Base-by-base conservation (phyloP, 441 rosid genomes). In the Populus hybrid region DNA sequence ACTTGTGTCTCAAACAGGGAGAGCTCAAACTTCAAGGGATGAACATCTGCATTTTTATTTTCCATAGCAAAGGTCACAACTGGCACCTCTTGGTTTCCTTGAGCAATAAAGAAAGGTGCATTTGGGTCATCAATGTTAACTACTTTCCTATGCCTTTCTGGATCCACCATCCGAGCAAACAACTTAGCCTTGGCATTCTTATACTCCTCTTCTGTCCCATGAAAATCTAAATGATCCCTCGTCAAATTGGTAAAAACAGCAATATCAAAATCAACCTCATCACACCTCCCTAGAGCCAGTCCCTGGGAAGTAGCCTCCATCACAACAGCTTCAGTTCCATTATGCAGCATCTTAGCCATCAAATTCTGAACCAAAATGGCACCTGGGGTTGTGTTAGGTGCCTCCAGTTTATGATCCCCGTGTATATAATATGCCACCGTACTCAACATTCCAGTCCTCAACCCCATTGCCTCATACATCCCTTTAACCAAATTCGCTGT, bases 281-380 rank as follows among this genome's bases (percentile, higher is more conserved):
- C 79, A 71, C 94, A 91, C 79, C 90, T 89, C 83, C 94, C 92
- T 72, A 81, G 72, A 67, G 93, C 89, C 75, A 94, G 84, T 66
- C 86, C 94, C 46, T 89, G 88, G 71, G 93, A 90, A 84, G 97
- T 90, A 53, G 92, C 89, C 87, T 96, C 99, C 94, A 94, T 87
- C 69, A 94, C 97, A 70, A 90, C 84, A 38, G 97, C 89, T 84
- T 96, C 97, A 50, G 94, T 87, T 78, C 98, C 98, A 72, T 94
- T 96, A 79, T 88, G 89, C 66, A 89, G 83, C 98, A 94, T 94
- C 92, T 91, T 96, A 50, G 98, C 99, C 95, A 94, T 94, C 91
- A 89, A 83, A 77, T 90, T 90, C 85, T 96, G 99, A 86, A 94
- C 92, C 86, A 87, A 70, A 76, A 90, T 94, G 36, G 97, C 90